Evolutionary conservation across 805 yeast species (phyloP), one percentile per base, ranked within the genome.

Genomic region (Hanseniaspora occidentalis): DNA sequence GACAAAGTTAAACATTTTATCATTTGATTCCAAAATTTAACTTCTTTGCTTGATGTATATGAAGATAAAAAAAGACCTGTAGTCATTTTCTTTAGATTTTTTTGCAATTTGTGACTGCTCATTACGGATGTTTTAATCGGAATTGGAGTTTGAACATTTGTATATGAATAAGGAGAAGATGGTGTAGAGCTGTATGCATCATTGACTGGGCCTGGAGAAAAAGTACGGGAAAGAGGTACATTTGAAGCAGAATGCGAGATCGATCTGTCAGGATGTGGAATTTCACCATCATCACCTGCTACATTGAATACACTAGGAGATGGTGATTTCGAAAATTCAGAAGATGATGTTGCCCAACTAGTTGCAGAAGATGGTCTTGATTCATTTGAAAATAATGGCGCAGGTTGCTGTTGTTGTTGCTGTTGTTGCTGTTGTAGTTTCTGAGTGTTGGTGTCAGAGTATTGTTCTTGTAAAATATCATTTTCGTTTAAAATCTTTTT

Each of bases 31-130:
- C 45, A 43, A 18, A 43, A 40, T 17, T 36, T 36, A 4, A 20
- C 35, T 40, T 43, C 40, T 34, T 37, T 38, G 24, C 29, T 37
- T 8, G 33, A n/a, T 18, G 40, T 8, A 23, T 35, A 37, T 10
- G 34, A 37, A 4, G 37, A 26, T 16, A 37, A 37, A 8, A 37
- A 10, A 7, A 22, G 5, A 13, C 24, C 25, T 29, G 36, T 36
- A 7, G 41, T 25, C 36, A 43, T 36, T 25, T 39, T 40, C 20
- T 16, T 37, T 17, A 37, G 11, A 13, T 29, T 29, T 37, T 27
- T 14, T n/a, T 29, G 33, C 13, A 29, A 16, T 14, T 29, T 29
- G n/a, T 13, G 18, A 29, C 33, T 14, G n/a, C 33, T 16, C 6
- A 14, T 9, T 8, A 16, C 8, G 16, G 16, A 14, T n/a, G 13